phyloP scores from a whole-genome alignment of 148 eudicot species.

The Salicornia ramosissima region DNA sequence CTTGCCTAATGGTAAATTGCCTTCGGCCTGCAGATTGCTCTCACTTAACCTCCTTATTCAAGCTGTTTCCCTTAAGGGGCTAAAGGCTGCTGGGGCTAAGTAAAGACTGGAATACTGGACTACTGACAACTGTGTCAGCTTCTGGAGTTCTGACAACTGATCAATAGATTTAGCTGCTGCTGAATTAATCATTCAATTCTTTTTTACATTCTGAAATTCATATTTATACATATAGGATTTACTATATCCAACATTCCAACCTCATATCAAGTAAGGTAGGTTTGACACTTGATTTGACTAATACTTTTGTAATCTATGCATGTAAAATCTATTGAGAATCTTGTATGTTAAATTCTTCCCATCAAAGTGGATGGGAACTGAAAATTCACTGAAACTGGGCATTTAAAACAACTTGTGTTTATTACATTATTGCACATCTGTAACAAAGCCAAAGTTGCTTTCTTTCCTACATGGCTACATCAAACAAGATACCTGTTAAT shows the following conservation, averaged over 20 bases:
- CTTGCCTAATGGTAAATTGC: constrained; percentile 75
- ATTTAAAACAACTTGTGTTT: neutral
- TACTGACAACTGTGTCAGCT: constrained; percentile 48
- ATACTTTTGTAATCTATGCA: neutral
- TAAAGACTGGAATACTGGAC: constrained; percentile 71
- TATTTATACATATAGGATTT: neutral
- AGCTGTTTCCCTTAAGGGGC: constrained; percentile 74
- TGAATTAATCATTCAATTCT: constrained; percentile 29
- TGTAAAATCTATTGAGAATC: neutral
- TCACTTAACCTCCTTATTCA: constrained; percentile 79
- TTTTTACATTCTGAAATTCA: constrained; percentile 4
- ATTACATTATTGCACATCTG: constrained; percentile 10
- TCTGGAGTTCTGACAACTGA: constrained; percentile 69
- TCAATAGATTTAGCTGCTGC: constrained; percentile 58
- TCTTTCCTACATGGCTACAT: neutral
- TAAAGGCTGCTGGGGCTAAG: constrained; percentile 92
- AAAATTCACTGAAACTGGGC: neutral
- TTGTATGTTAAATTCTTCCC: neutral
- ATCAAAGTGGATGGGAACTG: neutral
- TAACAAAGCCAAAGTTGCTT: constrained; percentile 2
- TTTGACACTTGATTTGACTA: constrained; percentile 21
- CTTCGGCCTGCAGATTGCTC: constrained; percentile 73
- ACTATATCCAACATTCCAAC: neutral
- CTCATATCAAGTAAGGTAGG: too few relatives aligned
- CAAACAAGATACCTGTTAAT: neutral